Percentiles rank a stretch among this genome's conserved stretches.
Evolutionary conservation across 1,284 basidiomycete species (phyloP).

Genomic region (Apiotrichum siamense): DNA sequence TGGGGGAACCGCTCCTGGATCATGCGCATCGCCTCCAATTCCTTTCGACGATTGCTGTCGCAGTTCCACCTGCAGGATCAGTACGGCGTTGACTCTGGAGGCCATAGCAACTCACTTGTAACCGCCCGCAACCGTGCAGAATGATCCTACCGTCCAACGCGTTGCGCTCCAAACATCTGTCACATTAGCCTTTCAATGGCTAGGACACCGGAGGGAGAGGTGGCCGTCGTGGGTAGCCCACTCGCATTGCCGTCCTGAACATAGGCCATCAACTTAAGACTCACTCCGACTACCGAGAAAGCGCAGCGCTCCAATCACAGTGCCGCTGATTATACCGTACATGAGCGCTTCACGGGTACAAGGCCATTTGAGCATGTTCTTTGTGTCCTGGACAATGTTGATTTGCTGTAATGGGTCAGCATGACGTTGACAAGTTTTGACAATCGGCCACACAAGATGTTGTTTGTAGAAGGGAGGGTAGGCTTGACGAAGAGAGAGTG

Average conservation of each 20-base stretch:
- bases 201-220: too few species aligned
- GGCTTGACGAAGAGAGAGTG: too few species aligned
- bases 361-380: conserved; percentile 36
- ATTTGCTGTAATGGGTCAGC: conserved; percentile 7
- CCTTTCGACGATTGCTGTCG: conserved; percentile 14
- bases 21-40: conserved; percentile 37
- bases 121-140: too few species aligned
- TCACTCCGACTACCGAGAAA: conserved; percentile 39
- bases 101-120: too few species aligned
- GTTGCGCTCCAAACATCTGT: conserved; percentile 13
- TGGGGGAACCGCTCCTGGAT: conserved; percentile 45
- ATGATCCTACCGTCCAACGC: conserved; percentile 43
- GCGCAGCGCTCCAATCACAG: conserved; percentile 37
- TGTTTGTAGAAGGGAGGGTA: too few species aligned
- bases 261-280: conserved; percentile 15
- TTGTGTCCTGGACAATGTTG: conserved; percentile 17
- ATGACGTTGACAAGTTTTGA: too few species aligned
- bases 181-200: conserved; percentile 4
- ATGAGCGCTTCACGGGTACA: conserved; percentile 42
- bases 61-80: not conserved
- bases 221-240: too few species aligned
- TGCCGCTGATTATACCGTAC: conserved; percentile 43
- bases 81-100: not conserved
- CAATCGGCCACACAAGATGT: too few species aligned
- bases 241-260: too few species aligned